These are phyloP conservation scores for Pythium sukuiense DNA, from an alignment of 352 stramenopile genomes.

Conservation along the genomic window DNA sequence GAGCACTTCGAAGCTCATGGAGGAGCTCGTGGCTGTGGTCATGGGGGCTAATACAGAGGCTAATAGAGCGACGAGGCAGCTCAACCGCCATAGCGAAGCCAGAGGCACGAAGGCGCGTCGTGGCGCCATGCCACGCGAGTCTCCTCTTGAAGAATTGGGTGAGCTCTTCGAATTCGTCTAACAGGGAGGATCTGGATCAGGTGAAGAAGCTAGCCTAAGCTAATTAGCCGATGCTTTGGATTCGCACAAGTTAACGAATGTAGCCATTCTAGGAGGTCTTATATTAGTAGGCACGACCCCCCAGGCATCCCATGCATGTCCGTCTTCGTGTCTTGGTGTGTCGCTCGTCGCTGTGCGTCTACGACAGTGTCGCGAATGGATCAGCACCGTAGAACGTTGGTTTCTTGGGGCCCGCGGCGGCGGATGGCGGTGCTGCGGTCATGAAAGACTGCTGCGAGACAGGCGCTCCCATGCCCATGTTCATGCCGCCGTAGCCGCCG, in stretches of 20 bases:
- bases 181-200: neutral
- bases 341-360: neutral
- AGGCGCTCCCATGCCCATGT: conserved; percentile 10
- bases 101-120: neutral
- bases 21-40: neutral
- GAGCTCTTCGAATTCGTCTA: conserved; percentile 4
- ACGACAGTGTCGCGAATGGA: conserved; percentile 31
- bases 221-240: neutral
- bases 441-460: conserved; percentile 29
- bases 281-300: conserved; percentile 2
- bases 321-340: neutral
- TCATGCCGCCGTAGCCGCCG: conserved; percentile 22
- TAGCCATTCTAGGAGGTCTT: neutral
- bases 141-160: neutral
- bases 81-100: neutral
- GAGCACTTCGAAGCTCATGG: conserved; percentile 25
- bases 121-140: neutral
- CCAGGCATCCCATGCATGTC: neutral
- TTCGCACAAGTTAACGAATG: neutral
- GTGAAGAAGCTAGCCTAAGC: neutral
- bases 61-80: neutral
- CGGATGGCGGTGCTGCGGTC: conserved; percentile 15
- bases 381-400: conserved; percentile 26
- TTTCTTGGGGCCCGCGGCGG: conserved; percentile 4
- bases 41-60: neutral